Conservation (phyloP, 2,329 filamentous ascomycete genomes). For the Scorias spongiosa region DNA sequence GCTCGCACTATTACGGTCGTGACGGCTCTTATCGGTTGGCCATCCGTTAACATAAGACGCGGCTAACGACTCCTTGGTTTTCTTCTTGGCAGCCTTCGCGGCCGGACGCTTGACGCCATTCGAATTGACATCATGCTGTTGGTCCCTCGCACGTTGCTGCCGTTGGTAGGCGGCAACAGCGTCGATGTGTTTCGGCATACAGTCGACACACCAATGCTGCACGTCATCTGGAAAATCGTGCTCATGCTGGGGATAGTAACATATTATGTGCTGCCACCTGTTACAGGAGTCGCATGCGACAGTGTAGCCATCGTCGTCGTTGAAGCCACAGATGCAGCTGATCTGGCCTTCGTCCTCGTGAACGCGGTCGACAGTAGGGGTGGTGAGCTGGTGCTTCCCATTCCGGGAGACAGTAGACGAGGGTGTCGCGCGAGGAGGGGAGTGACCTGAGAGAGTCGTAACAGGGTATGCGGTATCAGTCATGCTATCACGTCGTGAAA, state of each 20-base stretch:
- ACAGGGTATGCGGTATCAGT: conserved; percentile 20
- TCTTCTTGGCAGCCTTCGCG: conserved; percentile 79
- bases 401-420: conserved; percentile 15
- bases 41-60: conserved; percentile 50
- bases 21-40: conserved; percentile 42
- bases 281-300: conserved; percentile 93
- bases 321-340: conserved; percentile 90
- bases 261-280: conserved; percentile 96
- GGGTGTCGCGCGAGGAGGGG: conserved; percentile 9
- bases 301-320: conserved; percentile 92
- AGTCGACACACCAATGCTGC: conserved; percentile 79
- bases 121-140: conserved; percentile 42
- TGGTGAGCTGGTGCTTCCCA: conserved; percentile 10
- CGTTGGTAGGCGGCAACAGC: conserved; percentile 50
- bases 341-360: conserved; percentile 83
- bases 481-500: conserved; percentile 22
- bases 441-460: conserved; percentile 19
- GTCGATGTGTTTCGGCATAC: conserved; percentile 64
- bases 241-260: conserved; percentile 69
- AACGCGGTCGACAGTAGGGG: conserved; percentile 7
- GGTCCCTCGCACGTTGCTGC: conserved; percentile 14
- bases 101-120: conserved; percentile 48
- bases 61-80: conserved; percentile 48
- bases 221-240: conserved; percentile 44
- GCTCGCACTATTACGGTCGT: conserved; percentile 35